Evolutionary conservation across 768 basidiomycete genomes (phyloP).

Genomic region (Tubosaeta sp.): DNA sequence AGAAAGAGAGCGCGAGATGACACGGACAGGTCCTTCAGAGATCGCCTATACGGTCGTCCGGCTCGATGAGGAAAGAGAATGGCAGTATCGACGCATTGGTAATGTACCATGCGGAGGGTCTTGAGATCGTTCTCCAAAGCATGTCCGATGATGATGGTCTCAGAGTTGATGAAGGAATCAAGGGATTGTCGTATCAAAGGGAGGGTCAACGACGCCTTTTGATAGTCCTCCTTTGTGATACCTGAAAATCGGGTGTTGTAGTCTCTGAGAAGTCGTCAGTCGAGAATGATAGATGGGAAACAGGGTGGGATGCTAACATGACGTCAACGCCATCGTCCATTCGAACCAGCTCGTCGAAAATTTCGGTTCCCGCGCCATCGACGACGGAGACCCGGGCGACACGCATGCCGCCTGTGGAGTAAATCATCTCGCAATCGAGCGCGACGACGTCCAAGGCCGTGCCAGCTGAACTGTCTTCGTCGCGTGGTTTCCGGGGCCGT

Average conservation of each 20-base stretch:
- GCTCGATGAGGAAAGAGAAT: conserved; percentile 81
- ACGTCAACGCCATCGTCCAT: conserved; percentile 80
- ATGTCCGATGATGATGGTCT: conserved; percentile 88
- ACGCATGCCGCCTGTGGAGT: conserved; percentile 88
- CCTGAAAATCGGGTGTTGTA: conserved; percentile 91
- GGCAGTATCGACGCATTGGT: conserved; percentile 81
- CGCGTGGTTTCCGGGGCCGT: conserved; percentile 14
- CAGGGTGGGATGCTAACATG: conserved; percentile 46
- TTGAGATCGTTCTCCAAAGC: conserved; percentile 93
- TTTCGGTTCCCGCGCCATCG: conserved; percentile 63
- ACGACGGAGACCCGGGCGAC: conserved; percentile 90
- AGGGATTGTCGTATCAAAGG: conserved; percentile 62
- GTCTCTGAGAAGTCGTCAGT: conserved; percentile 50
- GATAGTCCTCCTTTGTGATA: conserved; percentile 54
- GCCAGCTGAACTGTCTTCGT: conserved; percentile 16
- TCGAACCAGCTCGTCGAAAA: conserved; percentile 79
- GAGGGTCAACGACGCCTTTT: conserved; percentile 64
- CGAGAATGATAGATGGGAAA: background rate
- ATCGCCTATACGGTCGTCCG: conserved; percentile 72
- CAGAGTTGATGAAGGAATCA: conserved; percentile 63
- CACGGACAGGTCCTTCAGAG: conserved; percentile 77
- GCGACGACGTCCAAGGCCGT: conserved; percentile 72
- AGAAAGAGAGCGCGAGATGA: background rate
- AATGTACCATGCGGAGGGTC: conserved; percentile 84
- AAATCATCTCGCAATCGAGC: conserved; percentile 96